Conservation (phyloP, 495 filamentous ascomycete species). For the Rostrohypoxylon terebratum region DNA sequence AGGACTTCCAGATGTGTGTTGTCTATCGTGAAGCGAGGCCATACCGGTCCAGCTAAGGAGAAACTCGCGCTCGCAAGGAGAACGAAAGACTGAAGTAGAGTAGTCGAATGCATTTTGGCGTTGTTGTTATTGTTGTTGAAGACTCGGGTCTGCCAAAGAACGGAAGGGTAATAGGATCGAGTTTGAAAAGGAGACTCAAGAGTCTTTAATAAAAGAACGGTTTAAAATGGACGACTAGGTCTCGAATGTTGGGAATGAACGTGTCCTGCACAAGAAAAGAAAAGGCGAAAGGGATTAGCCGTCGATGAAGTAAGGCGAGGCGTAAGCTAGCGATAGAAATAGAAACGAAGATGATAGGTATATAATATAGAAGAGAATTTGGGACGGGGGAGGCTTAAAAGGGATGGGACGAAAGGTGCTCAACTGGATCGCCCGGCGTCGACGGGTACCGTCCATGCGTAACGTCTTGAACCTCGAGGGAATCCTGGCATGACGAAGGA, state of each 20-base stretch:
- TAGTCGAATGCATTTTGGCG: constrained; percentile 37
- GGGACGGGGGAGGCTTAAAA: constrained; percentile 4
- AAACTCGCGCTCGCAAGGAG: constrained; percentile 35
- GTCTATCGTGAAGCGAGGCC: constrained; percentile 46
- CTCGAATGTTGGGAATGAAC: constrained; percentile 31
- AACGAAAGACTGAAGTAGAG: constrained; percentile 40
- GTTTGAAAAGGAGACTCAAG: neutral
- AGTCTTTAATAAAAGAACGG: constrained; percentile 15
- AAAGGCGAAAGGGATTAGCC: constrained; percentile 10
- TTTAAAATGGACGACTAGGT: constrained; percentile 46
- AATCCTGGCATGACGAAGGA: constrained; percentile 5
- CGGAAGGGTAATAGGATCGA: neutral
- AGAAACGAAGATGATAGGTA: neutral
- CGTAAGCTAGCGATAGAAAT: constrained; percentile 15
- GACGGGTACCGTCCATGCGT: constrained; percentile 5
- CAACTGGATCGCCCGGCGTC: constrained; percentile 18
- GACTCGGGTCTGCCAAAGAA: constrained; percentile 5
- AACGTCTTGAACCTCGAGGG: constrained; percentile 21
- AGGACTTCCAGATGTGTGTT: constrained; percentile 53
- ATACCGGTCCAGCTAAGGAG: constrained; percentile 36
- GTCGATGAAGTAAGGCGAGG: constrained; percentile 7
- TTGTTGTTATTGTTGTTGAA: constrained; percentile 22
- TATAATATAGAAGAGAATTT: neutral
- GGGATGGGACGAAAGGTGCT: constrained; percentile 25
- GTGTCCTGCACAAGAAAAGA: constrained; percentile 41